phyloP scores from a whole-genome alignment of 805 yeast species.

The Candida ponderosae region DNA sequence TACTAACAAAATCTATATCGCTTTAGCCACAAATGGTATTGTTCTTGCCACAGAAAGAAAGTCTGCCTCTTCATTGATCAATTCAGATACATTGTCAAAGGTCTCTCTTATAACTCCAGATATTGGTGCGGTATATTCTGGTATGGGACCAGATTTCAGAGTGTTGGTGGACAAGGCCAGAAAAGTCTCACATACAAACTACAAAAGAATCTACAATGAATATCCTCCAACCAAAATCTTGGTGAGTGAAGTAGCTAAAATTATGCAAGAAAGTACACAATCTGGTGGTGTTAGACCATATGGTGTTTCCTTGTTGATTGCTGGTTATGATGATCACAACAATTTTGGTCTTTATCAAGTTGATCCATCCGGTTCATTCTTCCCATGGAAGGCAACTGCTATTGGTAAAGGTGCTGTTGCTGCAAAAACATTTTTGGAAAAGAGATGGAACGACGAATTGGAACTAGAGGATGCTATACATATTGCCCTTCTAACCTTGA shows the following conservation, averaged over 20 bases:
- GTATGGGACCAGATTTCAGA: slow-evolving; percentile 98
- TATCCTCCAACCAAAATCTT: slow-evolving; percentile 94
- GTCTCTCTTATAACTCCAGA: slow-evolving; percentile 85
- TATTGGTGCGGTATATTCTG: slow-evolving; percentile 93
- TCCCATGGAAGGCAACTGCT: slow-evolving; percentile 99
- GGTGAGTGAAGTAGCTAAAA: slow-evolving; percentile 90
- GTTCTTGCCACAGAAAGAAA: slow-evolving; percentile 96
- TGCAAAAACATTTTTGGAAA: slow-evolving; percentile 96
- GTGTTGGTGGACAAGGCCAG: slow-evolving; percentile 91
- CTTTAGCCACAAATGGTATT: slow-evolving; percentile 80
- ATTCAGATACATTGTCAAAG: slow-evolving; percentile 68
- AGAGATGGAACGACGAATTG: slow-evolving; percentile 96
- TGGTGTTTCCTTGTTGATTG: slow-evolving; percentile 90
- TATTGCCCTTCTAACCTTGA: slow-evolving; percentile 86
- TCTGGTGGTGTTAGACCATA: slow-evolving; percentile 99
- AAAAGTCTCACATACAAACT: slow-evolving; percentile 85
- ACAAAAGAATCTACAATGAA: slow-evolving; percentile 90
- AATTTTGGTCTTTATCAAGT: slow-evolving; percentile 86
- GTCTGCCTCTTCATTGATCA: slow-evolving; percentile 68
- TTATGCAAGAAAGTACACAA: slow-evolving; percentile 98
- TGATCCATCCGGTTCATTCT: slow-evolving; percentile 95
- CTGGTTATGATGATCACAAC: slow-evolving; percentile 80
- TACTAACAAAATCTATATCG: not conserved
- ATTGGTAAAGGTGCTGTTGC: slow-evolving; percentile 93
- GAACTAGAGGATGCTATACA: slow-evolving; percentile 98